Percentiles rank a stretch among this genome's conserved stretches.
phyloP scores from a whole-genome alignment of 768 basidiomycete species.

The Galerina sulciceps region DNA sequence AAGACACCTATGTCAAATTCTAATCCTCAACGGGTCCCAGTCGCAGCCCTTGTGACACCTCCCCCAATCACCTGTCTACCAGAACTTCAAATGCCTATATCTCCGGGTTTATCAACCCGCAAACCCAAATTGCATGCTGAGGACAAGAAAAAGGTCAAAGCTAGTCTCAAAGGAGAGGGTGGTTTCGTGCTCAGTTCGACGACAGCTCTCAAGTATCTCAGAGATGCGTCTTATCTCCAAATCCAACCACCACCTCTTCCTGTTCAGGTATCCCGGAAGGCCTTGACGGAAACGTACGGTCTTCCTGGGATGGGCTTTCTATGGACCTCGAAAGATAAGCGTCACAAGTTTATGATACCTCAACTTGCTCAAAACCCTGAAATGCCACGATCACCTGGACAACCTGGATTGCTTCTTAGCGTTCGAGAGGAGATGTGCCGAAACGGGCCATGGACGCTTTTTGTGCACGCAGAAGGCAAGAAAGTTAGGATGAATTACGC shows the following conservation, averaged over 20 bases:
- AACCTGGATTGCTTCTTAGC: slow-evolving; percentile 16
- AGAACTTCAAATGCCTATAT: too few relatives aligned
- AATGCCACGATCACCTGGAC: slow-evolving; percentile 15
- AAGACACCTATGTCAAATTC: too few relatives aligned
- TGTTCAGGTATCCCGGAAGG: slow-evolving; percentile 13
- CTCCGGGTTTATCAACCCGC: neutral
- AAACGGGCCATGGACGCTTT: slow-evolving; percentile 16
- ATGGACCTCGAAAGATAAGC: slow-evolving; percentile 15
- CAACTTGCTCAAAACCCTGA: slow-evolving; percentile 12
- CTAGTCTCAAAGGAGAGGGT: neutral
- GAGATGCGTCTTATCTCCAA: neutral
- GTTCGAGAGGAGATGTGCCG: slow-evolving; percentile 16
- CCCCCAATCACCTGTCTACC: too few relatives aligned
- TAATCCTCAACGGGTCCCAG: too few relatives aligned
- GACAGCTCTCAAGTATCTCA: slow-evolving; percentile 4
- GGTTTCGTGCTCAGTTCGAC: neutral
- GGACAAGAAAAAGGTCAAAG: neutral
- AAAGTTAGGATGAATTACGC: slow-evolving; percentile 13
- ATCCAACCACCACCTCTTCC: slow-evolving; percentile 2
- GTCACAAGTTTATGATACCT: slow-evolving; percentile 12
- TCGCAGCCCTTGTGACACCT: too few relatives aligned
- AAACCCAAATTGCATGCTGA: neutral
- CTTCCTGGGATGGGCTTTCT: slow-evolving; percentile 19
- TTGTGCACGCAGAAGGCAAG: slow-evolving; percentile 3
- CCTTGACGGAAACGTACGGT: slow-evolving; percentile 9